Base-by-base conservation (phyloP, 352 stramenopile species). In the Phytophthora cryptogea region DNA sequence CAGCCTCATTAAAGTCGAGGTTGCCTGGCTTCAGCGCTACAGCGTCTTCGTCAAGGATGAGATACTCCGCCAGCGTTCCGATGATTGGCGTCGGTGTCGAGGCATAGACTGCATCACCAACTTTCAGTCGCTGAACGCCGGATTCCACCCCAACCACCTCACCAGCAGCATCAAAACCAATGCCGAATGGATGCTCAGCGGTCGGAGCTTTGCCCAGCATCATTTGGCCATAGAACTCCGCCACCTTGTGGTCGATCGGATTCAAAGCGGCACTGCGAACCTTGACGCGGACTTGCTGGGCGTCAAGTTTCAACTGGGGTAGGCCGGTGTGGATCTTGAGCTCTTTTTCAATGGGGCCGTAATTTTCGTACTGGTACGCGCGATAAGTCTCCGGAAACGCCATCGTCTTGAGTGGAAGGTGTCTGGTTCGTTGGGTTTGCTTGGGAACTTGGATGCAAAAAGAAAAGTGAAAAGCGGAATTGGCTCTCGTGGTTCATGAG, bases 1-100 rank as follows among this genome's bases (percentile, higher is more conserved):
- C 65, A 5, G 76, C 72, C 26, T 79, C 23, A n/a, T 75, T 54
- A 44, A 75, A 23, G 20, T 23, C 20, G 8, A 78, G 31, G 23
- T 54, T 75, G 23, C 11, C 64, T 0, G 72, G 78, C 51, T 85
- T 88, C 42, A 31, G 55, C 0, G 70, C 72, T 13, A 85, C 53
- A 30, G 50, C 68, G 28, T 73, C 40, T 3, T 41, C 62, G 13
- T 72, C 56, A 5, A 70, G 7, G n/a, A 53, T 46, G 9, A 77
- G 27, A 49, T 63, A 81, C 40, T 81, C 72, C 8, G 54, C 72
- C 26, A 76, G 20, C 1, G 20, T 23, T 23, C 20, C 20, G 20
- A 23, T 2, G 20, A 23, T 23, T 3, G 20, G 20, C 20, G 20
- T 23, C 20, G 20, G 20, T 23, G 20, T 23, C 20, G 20, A 23